A percentile compares a stretch with the other conserved stretches of the same genome.
phyloP scores from a whole-genome alignment of 495 filamentous ascomycete genomes.

The Xylaria acuta region DNA sequence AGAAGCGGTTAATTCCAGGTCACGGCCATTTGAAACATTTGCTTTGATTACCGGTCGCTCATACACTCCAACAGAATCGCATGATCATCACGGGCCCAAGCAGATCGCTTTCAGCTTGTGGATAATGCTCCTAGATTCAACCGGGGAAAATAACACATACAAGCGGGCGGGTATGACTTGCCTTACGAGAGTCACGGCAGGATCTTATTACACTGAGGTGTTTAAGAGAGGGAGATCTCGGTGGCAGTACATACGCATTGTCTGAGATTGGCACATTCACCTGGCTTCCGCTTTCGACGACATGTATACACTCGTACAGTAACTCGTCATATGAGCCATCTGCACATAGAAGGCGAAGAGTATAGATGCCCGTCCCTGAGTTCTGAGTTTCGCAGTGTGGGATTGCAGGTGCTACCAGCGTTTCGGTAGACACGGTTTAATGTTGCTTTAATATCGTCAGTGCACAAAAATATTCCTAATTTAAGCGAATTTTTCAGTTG shows the following conservation, averaged over 20 bases:
- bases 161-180: background rate
- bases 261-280: background rate
- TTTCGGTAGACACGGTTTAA: no score
- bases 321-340: background rate
- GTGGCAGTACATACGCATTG: conserved; percentile 18
- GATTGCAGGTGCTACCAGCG: no score
- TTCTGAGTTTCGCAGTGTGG: no score
- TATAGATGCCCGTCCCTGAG: no score
- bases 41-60: conserved; percentile 13
- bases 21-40: conserved; percentile 13
- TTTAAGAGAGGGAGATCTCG: conserved; percentile 11
- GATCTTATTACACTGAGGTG: background rate
- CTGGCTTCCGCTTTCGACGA: background rate
- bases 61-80: no score
- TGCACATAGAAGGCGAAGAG: background rate
- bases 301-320: background rate
- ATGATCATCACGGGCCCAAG: background rate
- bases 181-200: background rate
- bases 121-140: conserved; percentile 5
- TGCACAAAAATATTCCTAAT: no score
- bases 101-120: background rate
- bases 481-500: no score
- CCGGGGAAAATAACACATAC: background rate
- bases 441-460: no score
- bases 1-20: background rate